Base-by-base conservation (phyloP, 2,329 filamentous ascomycete genomes). In the Penicillium sp. region DNA sequence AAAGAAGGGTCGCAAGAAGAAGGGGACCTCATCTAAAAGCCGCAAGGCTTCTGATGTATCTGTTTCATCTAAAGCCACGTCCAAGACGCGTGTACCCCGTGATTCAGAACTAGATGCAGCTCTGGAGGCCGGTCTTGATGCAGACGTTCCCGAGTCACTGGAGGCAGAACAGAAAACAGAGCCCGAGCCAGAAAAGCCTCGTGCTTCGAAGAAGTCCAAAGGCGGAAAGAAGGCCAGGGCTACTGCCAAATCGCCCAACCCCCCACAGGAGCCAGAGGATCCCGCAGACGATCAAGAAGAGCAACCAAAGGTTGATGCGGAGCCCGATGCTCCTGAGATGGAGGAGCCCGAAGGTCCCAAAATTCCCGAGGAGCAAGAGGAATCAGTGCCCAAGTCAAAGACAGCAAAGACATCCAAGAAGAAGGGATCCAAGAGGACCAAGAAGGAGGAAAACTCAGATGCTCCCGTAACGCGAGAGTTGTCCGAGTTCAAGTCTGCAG, bases 51-150 rank as follows among this genome's bases (percentile, higher is more conserved):
- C 83, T 2, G 67, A 71, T 33, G 63, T 70, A 11, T 76, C 79
- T 3, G 62, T 69, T 14, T 71, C 76, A 30, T 80, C 82, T 1
- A 78, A 77, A 30, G 71, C 74, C 0, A 72, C 75, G 1, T 63
- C 73, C 7, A 73, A 75, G n/a, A 71, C 71, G 14, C 69, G 69
- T 4, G 69, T 81, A 10, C 79, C 80, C 0, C 77, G 83, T 48
- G 84, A 89, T 54, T 81, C 84, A 1, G 85, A 88, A 56, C 79
- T 89, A 33, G 84, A 89, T 46, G 80, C 80, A 20, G 82, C 83
- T 44, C 74, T 89, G 1, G 81, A 87, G 62, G 83, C 81, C 2
- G 86, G 87, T 51, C 76, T 89, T 9, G 81, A 86, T 39, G 74
- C 77, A 27, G 80, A 78, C 1, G 63, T 81, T 24, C 79, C 76